Evolutionary conservation across 1,284 basidiomycete species (phyloP).

Genomic region (Trametes sp.): DNA sequence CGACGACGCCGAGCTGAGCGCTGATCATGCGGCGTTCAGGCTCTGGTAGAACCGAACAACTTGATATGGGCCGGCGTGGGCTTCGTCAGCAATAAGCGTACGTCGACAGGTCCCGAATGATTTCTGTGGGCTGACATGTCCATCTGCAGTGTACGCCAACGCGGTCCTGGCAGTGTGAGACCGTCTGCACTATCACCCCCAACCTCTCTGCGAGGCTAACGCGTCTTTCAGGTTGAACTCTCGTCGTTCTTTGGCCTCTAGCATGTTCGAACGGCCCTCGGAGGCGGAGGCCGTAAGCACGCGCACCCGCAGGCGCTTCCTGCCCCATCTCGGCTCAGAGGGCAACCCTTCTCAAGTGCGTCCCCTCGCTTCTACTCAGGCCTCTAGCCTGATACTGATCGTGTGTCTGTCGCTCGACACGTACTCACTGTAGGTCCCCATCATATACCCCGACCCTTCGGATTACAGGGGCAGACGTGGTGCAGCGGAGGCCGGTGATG

Average conservation of each 20-base stretch:
- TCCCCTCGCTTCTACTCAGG: neutral
- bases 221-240: neutral
- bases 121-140: too few species aligned
- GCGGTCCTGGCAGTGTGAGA: neutral
- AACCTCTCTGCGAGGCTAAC: neutral
- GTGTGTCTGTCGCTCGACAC: too few species aligned
- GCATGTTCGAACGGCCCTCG: neutral
- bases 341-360: neutral
- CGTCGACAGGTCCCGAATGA: neutral
- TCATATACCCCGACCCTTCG: too few species aligned
- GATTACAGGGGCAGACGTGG: too few species aligned
- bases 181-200: neutral
- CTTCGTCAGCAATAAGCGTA: conserved; percentile 5
- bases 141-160: neutral
- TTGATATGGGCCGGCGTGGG: neutral
- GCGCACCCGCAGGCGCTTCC: neutral
- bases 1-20: neutral
- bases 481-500: too few species aligned
- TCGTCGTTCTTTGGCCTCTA: neutral
- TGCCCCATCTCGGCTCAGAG: neutral
- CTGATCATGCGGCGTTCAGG: neutral
- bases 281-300: neutral
- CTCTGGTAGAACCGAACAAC: neutral
- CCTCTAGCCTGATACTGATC: too few species aligned
- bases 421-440: too few species aligned